Evolutionary conservation across 257 asterid species (phyloP).

Genomic region (Perilla frutescens): DNA sequence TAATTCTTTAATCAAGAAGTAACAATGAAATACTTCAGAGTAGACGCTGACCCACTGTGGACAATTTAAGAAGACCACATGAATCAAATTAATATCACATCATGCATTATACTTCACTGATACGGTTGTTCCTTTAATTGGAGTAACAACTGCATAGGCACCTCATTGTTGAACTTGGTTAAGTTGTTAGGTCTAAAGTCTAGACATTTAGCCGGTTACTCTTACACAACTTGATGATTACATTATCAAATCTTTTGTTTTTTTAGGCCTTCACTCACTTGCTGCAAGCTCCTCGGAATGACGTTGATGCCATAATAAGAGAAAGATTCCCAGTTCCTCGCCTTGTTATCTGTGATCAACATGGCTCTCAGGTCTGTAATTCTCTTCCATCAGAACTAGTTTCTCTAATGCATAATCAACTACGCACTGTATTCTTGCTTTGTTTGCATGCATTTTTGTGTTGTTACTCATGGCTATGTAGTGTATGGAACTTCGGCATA

Average conservation of each 20-base stretch:
- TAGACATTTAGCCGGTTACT: constrained; percentile 13
- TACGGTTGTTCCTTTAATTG: background rate
- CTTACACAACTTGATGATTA: constrained; percentile 27
- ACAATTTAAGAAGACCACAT: constrained; percentile 17
- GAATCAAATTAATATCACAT: constrained; percentile 2
- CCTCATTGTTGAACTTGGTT: constrained; percentile 26
- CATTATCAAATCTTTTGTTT: constrained; percentile 29
- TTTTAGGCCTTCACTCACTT: constrained; percentile 85
- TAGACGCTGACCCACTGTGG: constrained; percentile 5
- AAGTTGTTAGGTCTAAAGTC: constrained; percentile 22
- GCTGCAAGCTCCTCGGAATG: constrained; percentile 84
- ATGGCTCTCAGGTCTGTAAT: constrained; percentile 85
- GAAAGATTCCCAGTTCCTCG: constrained; percentile 99
- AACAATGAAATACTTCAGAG: background rate
- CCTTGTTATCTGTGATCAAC: constrained; percentile 90
- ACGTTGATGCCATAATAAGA: constrained; percentile 63
- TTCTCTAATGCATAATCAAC: constrained; percentile 26
- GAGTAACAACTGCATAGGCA: background rate
- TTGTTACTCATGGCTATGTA: constrained; percentile 20
- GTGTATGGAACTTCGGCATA: background rate
- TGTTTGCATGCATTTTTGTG: constrained; percentile 15
- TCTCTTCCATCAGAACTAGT: constrained; percentile 29
- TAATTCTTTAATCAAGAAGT: constrained; percentile 11
- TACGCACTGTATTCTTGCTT: constrained; percentile 8
- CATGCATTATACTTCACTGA: background rate